Percentiles rank a stretch among this genome's conserved stretches.
Conservation (phyloP, 108 stramenopile species). For the Cyclostephanos tholiformis region DNA sequence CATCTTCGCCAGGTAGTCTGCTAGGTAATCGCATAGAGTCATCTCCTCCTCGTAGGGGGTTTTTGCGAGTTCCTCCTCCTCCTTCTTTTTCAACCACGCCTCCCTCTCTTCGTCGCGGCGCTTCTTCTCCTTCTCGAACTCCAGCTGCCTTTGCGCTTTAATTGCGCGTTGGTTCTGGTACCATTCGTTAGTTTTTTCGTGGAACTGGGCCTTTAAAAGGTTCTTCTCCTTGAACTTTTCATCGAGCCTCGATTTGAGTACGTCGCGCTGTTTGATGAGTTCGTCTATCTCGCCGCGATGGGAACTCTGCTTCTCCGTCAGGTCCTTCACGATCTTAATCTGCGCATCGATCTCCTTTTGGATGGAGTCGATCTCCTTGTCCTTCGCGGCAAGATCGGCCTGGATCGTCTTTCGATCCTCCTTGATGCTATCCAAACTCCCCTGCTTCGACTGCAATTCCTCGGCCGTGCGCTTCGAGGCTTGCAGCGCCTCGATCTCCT, state of each 20-base stretch:
- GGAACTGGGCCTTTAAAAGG: constrained; percentile 67
- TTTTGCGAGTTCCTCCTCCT: constrained; percentile 95
- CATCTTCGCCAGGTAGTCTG: constrained; percentile 80
- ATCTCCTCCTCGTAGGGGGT: constrained; percentile 96
- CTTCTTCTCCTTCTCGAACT: constrained; percentile 89
- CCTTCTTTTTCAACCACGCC: constrained; percentile 79
- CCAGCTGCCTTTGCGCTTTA: constrained; percentile 77
- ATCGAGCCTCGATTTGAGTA: constrained; percentile 64
- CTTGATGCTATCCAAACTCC: constrained; percentile 66
- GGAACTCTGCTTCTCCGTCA: constrained; percentile 63
- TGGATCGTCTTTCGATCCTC: constrained; percentile 63
- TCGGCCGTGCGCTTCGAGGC: constrained; percentile 74
- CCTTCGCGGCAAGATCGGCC: constrained; percentile 70
- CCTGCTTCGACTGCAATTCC: constrained; percentile 73
- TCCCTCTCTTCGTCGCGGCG: constrained; percentile 85
- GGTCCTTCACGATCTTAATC: constrained; percentile 53
- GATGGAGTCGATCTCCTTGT: constrained; percentile 89
- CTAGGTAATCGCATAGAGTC: constrained; percentile 94
- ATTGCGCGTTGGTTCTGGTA: constrained; percentile 80
- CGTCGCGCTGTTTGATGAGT: constrained; percentile 79
- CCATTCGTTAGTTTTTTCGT: constrained; percentile 82
- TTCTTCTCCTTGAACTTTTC: constrained; percentile 87
- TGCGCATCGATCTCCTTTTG: constrained; percentile 74
- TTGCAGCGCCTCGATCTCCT: constrained; percentile 87
- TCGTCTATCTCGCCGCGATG: constrained; percentile 62